phyloP scores from a whole-genome alignment of 257 asterid genomes.

The Datura wrightii region DNA sequence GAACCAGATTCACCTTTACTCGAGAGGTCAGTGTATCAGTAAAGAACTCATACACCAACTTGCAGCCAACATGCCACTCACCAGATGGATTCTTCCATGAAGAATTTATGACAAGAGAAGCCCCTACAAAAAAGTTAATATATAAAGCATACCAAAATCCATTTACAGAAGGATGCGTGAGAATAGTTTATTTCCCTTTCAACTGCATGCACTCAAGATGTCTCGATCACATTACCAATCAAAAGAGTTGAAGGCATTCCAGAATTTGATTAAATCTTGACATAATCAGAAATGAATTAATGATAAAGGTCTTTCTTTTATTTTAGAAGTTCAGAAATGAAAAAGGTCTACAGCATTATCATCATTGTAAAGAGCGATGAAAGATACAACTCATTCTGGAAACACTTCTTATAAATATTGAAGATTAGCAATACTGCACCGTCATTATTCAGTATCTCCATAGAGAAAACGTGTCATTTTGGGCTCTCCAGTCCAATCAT shows the following conservation, averaged over 20 bases:
- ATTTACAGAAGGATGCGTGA: neutral
- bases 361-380: neutral
- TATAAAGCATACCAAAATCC: neutral
- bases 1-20: constrained; percentile 66
- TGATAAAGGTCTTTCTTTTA: neutral
- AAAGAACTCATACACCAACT: constrained; percentile 88
- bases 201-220: constrained; percentile 8
- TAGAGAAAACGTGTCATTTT: constrained; percentile 1
- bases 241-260: neutral
- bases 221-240: constrained; percentile 9
- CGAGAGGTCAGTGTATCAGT: constrained; percentile 73
- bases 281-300: neutral
- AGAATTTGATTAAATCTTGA: neutral
- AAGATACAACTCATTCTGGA: constrained; percentile 14
- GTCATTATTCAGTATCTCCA: neutral
- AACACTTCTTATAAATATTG: constrained; percentile 5
- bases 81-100: constrained; percentile 97
- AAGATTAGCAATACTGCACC: neutral
- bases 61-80: constrained; percentile 92
- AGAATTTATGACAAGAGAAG: constrained; percentile 69
- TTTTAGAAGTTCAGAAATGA: constrained; percentile 9
- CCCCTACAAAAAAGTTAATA: constrained; percentile 50
- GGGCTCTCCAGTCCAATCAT: neutral
- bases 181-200: constrained; percentile 1
- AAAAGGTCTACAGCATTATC: neutral